A percentile compares a stretch with the other conserved stretches of the same genome.
Conservation (phyloP, 306 rosid genomes). For the Psophocarpus tetragonolobus region DNA sequence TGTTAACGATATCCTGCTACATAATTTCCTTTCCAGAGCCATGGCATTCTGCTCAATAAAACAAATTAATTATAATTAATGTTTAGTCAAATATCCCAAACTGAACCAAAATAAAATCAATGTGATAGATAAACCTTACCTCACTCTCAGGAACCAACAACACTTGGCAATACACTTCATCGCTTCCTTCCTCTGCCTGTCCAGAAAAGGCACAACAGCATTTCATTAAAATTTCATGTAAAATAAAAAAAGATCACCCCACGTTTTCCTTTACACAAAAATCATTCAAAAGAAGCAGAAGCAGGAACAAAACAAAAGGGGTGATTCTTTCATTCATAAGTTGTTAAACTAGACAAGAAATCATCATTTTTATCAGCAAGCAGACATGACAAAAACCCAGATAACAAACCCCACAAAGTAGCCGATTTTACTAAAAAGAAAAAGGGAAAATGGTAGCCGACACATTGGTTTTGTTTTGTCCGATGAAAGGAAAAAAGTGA, state of each 20-base stretch:
- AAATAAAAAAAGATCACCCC: conserved; percentile 19
- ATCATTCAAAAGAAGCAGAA: neutral
- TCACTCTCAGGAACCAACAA: conserved; percentile 83
- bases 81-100: conserved; percentile 26
- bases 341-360: neutral
- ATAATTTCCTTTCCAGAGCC: neutral
- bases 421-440: conserved; percentile 17
- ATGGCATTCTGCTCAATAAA: conserved; percentile 15
- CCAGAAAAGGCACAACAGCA: conserved; percentile 22
- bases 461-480: conserved; percentile 2
- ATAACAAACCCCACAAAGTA: conserved; percentile 12
- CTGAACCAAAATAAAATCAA: neutral
- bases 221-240: neutral
- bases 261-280: neutral
- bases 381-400: conserved; percentile 29
- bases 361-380: conserved; percentile 16
- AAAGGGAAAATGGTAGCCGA: neutral
- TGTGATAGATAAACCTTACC: conserved; percentile 51
- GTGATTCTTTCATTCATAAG: neutral
- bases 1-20: neutral
- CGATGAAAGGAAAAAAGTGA: neutral
- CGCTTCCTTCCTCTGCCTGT: conserved; percentile 96
- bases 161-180: conserved; percentile 90
- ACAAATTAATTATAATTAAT: neutral
- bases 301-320: neutral